A percentile compares a stretch with the other conserved stretches of the same genome.
Evolutionary conservation across 345 rosid species (phyloP).

Genomic region (Murraya paniculata): DNA sequence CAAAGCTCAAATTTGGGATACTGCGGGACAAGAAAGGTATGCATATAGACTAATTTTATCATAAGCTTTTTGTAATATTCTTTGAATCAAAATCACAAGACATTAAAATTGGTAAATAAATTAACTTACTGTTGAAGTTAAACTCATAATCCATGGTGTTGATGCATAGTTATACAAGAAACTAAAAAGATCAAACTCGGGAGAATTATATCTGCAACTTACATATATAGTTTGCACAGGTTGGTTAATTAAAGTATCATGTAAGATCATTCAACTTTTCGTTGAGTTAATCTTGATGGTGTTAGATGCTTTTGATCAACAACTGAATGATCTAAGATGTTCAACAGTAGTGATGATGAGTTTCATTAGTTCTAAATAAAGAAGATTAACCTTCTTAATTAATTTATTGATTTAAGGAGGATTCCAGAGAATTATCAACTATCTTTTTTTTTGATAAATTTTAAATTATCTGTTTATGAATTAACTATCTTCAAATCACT

Average conservation of each 20-base stretch:
- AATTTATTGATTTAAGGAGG: neutral
- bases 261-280: neutral
- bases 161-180: neutral
- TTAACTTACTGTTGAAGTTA: neutral
- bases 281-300: neutral
- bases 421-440: too few relatives aligned
- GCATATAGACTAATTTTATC: neutral
- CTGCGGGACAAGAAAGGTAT: slow-evolving; percentile 94
- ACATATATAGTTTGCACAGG: too few relatives aligned
- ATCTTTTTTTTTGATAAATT: too few relatives aligned
- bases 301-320: neutral
- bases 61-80: neutral
- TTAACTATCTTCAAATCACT: too few relatives aligned
- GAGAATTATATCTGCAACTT: too few relatives aligned
- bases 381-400: too few relatives aligned
- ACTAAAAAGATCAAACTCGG: too few relatives aligned
- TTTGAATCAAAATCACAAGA: neutral
- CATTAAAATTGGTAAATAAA: neutral
- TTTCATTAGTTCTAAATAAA: too few relatives aligned
- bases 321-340: neutral
- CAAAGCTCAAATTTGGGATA: slow-evolving; percentile 92
- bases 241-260: too few relatives aligned
- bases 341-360: neutral
- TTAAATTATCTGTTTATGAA: too few relatives aligned
- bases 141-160: neutral